Evolutionary conservation across 768 basidiomycete species (phyloP).

Genomic region (Cystobasidium ongulense): DNA sequence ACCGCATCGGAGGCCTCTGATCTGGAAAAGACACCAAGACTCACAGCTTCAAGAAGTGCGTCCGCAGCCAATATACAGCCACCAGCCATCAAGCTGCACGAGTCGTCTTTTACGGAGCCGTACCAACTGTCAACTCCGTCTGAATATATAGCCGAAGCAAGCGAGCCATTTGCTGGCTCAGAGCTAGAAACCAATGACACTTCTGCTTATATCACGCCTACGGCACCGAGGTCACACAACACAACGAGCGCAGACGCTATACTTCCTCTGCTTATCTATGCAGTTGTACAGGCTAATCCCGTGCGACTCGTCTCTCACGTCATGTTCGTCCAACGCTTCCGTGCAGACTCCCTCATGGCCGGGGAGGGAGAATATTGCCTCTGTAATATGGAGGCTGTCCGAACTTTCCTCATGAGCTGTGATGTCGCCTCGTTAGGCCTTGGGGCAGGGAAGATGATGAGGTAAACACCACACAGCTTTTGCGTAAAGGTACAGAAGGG

Average conservation of each 20-base stretch:
- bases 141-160: not conserved
- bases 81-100: conserved; percentile 37
- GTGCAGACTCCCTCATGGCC: conserved; percentile 51
- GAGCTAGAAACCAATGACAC: conserved; percentile 8
- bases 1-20: not conserved
- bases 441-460: conserved; percentile 48
- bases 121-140: conserved; percentile 17
- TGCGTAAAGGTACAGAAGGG: not conserved
- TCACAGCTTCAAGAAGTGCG: conserved; percentile 21
- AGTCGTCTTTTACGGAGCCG: conserved; percentile 8
- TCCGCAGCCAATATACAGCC: conserved; percentile 18
- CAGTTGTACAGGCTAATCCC: conserved; percentile 88
- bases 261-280: conserved; percentile 83
- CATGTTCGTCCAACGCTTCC: conserved; percentile 53
- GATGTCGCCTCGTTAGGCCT: conserved; percentile 64
- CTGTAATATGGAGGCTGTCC: conserved; percentile 88
- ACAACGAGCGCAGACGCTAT: conserved; percentile 74
- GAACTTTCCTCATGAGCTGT: conserved; percentile 90
- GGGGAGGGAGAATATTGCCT: conserved; percentile 89
- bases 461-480: not conserved
- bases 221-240: not conserved
- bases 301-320: conserved; percentile 65
- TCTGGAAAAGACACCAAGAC: not conserved
- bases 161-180: not conserved
- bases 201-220: not conserved